phyloP scores from a whole-genome alignment of 169 alveolate genomes.

The Condylostoma magnum region DNA sequence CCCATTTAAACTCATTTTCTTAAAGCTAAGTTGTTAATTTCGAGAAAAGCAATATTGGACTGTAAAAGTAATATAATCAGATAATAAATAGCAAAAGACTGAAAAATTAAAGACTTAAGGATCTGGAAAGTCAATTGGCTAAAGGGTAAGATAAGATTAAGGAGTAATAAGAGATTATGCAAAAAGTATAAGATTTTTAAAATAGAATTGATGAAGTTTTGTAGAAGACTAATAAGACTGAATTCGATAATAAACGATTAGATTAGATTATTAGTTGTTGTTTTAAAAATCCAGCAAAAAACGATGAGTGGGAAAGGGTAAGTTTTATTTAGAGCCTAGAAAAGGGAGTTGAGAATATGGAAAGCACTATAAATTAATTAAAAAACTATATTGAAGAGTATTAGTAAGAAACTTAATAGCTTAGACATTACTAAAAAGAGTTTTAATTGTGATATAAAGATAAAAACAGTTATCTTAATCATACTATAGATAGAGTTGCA shows the following conservation, averaged over 20 bases:
- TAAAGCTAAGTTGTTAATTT: neutral
- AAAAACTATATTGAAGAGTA: neutral
- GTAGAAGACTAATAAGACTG: conserved; percentile 37
- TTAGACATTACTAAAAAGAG: neutral
- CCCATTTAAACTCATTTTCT: neutral
- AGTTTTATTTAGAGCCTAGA: too few species aligned
- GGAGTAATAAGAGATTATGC: neutral
- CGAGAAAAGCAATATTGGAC: neutral
- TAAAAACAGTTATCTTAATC: too few species aligned
- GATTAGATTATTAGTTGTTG: conserved; percentile 38
- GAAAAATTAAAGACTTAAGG: conserved; percentile 9
- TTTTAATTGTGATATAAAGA: too few species aligned
- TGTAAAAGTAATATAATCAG: conserved; percentile 2
- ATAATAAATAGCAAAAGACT: neutral
- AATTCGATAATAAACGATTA: conserved; percentile 36
- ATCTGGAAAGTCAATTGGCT: conserved; percentile 25
- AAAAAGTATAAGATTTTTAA: neutral
- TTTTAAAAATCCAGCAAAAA: conserved; percentile 43
- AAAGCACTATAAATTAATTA: conserved; percentile 26
- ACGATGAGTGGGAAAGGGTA: conserved; percentile 47
- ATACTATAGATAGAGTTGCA: too few species aligned
- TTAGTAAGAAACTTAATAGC: conserved; percentile 1
- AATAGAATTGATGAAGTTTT: neutral
- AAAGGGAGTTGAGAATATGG: conserved; percentile 31
- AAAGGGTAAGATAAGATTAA: conserved; percentile 19